Base-by-base conservation (phyloP, 352 stramenopile species). In the Phytophthora brassicae region DNA sequence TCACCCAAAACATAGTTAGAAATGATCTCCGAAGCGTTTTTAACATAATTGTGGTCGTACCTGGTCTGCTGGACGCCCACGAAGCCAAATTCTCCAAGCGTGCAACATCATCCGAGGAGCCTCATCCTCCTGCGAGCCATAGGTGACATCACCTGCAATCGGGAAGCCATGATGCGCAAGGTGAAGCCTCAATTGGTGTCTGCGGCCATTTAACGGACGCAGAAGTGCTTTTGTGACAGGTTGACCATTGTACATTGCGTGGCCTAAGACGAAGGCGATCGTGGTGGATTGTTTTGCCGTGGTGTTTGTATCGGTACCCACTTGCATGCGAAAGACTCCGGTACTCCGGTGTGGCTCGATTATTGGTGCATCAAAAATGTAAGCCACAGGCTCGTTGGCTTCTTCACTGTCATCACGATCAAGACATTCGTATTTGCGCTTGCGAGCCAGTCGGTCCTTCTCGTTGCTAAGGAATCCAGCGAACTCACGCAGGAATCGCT, bases 131-230 rank as follows among this genome's bases (percentile, higher is more conserved):
- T 81, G 56, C 13, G 68, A 74, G 11, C 77, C 82, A 24, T 94
- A 94, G 11, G 85, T 94, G 22, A 84, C 85, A 42, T 94, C 85
- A 17, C 85, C 85, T 1, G 84, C 58, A 16, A 94, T 94, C 16
- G 85, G 85, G 44, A 87, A 92, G 7, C 82, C 82, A 48, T 89
- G 71, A 47, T 92, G 79, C 3, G 79, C 72, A 11, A 91, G 58
- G 23, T 97, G 89, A 19, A 97, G 72, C 1, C 89, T 81, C 39
- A 97, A 55, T 60, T 97, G 89, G 56, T 97, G 89, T 22, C 89
- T 72, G 2, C 89, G 80, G 6, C 89, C 89, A 31, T 81, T 93
- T 16, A 94, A 54, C 13, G 88, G 89, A 20, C 81, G 73, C 59
- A 97, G 52, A 8, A 92, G 33, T 9, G 96, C 81, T 62, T 97